Conservation (phyloP, 2,329 filamentous ascomycete genomes). For the Aspergillus chevalieri region DNA sequence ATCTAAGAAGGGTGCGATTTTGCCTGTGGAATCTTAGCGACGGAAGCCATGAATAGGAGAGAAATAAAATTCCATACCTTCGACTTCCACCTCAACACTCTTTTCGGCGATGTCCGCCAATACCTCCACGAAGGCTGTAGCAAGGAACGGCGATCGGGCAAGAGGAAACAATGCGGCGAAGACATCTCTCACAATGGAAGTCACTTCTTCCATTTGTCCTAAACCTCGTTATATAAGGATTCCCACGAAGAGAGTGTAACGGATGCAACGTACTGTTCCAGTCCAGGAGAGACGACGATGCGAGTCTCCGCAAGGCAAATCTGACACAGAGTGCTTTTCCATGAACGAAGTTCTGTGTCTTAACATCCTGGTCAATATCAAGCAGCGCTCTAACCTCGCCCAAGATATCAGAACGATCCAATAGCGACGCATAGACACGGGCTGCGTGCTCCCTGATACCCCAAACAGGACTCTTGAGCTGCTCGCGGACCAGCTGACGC, state of each 20-base stretch:
- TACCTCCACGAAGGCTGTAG: slow-evolving; percentile 31
- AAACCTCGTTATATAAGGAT: background rate
- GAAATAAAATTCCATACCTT: slow-evolving; percentile 18
- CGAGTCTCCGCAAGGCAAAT: slow-evolving; percentile 32
- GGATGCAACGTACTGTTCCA: slow-evolving; percentile 26
- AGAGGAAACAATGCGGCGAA: slow-evolving; percentile 22
- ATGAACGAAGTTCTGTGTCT: slow-evolving; percentile 34
- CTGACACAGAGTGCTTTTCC: slow-evolving; percentile 35
- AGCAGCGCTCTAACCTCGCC: slow-evolving; percentile 22
- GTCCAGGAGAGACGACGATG: slow-evolving; percentile 24
- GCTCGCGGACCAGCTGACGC: slow-evolving; percentile 26
- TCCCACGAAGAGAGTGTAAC: too few species aligned
- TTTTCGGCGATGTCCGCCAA: slow-evolving; percentile 32
- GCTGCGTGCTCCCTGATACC: slow-evolving; percentile 43
- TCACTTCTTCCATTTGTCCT: slow-evolving; percentile 26
- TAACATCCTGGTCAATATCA: slow-evolving; percentile 6
- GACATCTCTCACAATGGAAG: slow-evolving; percentile 18
- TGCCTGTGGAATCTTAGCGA: slow-evolving; percentile 13
- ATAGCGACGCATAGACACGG: slow-evolving; percentile 35
- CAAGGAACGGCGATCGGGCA: slow-evolving; percentile 29
- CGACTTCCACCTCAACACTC: slow-evolving; percentile 20
- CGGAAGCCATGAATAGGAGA: background rate
- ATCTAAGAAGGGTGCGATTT: slow-evolving; percentile 14
- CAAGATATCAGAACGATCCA: slow-evolving; percentile 28
- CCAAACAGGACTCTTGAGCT: slow-evolving; percentile 41